A percentile compares a stretch with the other conserved stretches of the same genome.
Evolutionary conservation across 2,329 filamentous ascomycete genomes (phyloP).

Genomic region (Hypoxylon sp.): DNA sequence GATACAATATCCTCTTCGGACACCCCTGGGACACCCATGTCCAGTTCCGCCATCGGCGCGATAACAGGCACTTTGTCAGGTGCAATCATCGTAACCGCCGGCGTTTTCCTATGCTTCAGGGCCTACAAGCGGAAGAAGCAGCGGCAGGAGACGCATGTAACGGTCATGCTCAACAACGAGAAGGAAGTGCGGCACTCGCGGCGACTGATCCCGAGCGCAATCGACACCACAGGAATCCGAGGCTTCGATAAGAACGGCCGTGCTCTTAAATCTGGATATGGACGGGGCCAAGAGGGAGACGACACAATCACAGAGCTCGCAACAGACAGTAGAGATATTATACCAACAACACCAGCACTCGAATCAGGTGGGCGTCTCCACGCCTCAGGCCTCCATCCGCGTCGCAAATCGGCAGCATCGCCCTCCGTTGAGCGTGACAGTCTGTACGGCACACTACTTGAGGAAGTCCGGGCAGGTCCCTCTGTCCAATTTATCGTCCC

Average conservation of each 20-base stretch:
- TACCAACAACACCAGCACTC: slow-evolving; percentile 49
- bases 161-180: slow-evolving; percentile 24
- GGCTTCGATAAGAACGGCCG: slow-evolving; percentile 5
- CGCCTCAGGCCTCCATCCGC: slow-evolving; percentile 38
- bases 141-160: slow-evolving; percentile 36
- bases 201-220: slow-evolving; percentile 30
- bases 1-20: slow-evolving; percentile 9
- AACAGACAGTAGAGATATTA: slow-evolving; percentile 30
- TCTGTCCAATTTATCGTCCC: not conserved
- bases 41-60: slow-evolving; percentile 45
- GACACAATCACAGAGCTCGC: slow-evolving; percentile 28
- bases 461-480: slow-evolving; percentile 42
- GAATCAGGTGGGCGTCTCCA: slow-evolving; percentile 42
- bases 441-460: slow-evolving; percentile 39
- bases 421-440: slow-evolving; percentile 26
- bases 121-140: slow-evolving; percentile 46
- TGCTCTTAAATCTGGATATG: slow-evolving; percentile 6
- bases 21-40: slow-evolving; percentile 11
- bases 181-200: slow-evolving; percentile 10
- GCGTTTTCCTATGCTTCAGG: slow-evolving; percentile 46
- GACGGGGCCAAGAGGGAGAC: not conserved
- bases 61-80: slow-evolving; percentile 50
- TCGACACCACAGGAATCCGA: slow-evolving; percentile 27
- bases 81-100: slow-evolving; percentile 45
- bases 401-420: slow-evolving; percentile 13